Conservation (phyloP, 352 stramenopile genomes). For the Aphanomyces invadans region DNA sequence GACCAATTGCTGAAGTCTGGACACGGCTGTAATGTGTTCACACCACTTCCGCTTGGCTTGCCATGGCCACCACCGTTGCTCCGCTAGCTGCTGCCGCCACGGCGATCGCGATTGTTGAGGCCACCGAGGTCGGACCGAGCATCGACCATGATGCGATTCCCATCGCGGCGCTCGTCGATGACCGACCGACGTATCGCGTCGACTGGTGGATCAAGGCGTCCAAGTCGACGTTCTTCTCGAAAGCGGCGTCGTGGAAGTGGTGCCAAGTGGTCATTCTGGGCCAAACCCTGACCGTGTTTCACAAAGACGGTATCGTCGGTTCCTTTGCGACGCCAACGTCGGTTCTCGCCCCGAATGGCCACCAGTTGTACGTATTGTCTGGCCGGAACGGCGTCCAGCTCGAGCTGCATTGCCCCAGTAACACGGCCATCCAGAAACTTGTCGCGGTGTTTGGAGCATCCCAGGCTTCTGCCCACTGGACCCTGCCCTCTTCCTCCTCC, state of each 20-base stretch:
- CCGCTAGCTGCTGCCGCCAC: background rate
- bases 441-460: background rate
- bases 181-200: background rate
- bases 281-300: background rate
- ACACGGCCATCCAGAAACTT: background rate
- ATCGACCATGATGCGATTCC: background rate
- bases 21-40: background rate
- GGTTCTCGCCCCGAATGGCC: background rate
- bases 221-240: background rate
- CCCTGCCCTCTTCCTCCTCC: background rate
- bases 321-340: background rate
- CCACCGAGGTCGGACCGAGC: background rate
- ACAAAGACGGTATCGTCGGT: background rate
- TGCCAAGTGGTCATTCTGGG: background rate
- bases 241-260: background rate
- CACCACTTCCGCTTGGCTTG: background rate
- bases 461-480: background rate
- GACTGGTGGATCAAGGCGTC: background rate
- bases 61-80: background rate
- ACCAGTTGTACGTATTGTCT: background rate
- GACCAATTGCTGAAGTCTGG: background rate
- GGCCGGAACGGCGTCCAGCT: background rate
- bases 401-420: background rate
- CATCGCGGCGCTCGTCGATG: background rate
- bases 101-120: background rate